Conservation (phyloP, 2,329 filamentous ascomycete genomes). For the Botrytis aclada region DNA sequence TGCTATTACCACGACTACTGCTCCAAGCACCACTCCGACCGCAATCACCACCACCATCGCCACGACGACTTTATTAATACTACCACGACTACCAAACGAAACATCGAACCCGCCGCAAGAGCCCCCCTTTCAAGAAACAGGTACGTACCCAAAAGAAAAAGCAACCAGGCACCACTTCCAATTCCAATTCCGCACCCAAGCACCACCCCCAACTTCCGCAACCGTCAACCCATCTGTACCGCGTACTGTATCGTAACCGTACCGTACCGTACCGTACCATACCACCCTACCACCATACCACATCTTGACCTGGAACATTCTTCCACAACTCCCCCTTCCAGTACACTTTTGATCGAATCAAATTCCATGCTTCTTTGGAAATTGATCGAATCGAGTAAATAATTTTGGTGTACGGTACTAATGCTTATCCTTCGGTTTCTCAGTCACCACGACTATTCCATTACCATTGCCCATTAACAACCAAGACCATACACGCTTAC, state of each 20-base stretch:
- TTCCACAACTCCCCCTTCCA: background rate
- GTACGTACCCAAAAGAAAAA: constrained; percentile 5
- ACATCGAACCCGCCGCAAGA: background rate
- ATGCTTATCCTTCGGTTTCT: background rate
- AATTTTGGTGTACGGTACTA: background rate
- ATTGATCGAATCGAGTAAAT: constrained; percentile 3
- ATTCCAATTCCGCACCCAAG: background rate
- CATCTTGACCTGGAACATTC: constrained; percentile 4
- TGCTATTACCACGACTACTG: fast-evolving
- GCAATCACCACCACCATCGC: background rate
- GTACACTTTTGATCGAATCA: background rate
- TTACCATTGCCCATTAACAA: background rate
- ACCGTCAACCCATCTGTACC: background rate
- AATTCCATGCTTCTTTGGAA: background rate
- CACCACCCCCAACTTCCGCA: background rate
- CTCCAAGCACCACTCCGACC: background rate
- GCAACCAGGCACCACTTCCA: background rate
- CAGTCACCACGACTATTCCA: background rate
- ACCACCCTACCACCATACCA: background rate
- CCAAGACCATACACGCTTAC: background rate
- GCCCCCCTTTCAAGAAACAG: background rate
- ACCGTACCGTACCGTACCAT: background rate
- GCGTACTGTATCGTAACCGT: background rate
- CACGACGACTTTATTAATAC: background rate
- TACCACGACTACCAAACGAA: background rate